Evolutionary conservation across 164 flowering plant genomes (phyloP), one percentile per base, ranked within the genome.

Genomic region (Annona cherimola): DNA sequence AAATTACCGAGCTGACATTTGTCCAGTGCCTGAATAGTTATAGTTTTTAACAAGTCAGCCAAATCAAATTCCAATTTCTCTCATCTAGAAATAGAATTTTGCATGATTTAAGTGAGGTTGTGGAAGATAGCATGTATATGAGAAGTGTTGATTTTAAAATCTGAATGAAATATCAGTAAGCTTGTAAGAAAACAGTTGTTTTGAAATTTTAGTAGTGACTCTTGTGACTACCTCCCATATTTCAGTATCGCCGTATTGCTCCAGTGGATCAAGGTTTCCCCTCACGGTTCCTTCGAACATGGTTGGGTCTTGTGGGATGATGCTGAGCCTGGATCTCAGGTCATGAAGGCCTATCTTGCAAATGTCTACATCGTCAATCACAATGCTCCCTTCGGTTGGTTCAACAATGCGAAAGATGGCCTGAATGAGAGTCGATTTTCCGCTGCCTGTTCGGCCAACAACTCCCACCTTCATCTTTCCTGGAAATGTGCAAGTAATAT

Each of bases 291-390:
- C 98, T 71, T 92, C 94, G 72, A 94, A 94, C 90, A 94, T 74
- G 26, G 94, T 82, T 44, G 97, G 97, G 74, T 94, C 98, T 71
- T 94, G 98, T 6, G 98, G 98, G 9, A 94, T 94, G 81, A 92
- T 94, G 81, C 97, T 88, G 40, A 94, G 88, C 73, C 90, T 87
- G 60, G 90, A 80, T 79, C 98, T 87, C 78, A 92, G 80, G 77
- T 94, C 98, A 76, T 94, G 96, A 55, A 92, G 97, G 65, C 97
- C 97, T 46, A 94, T 88, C 78, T 79, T 85, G 75, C 82, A 79
- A 41, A 90, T 89, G 73, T 94, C 94, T 20, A 90, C 87, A 68
- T 71, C 84, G 71, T 94, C 98, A 69, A 94, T 94, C 45, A 80
- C 61, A 69, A 94, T 92, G 77, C 79, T 90, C 70, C 96, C 98